A percentile compares a stretch with the other conserved stretches of the same genome.
Evolutionary conservation across 495 filamentous ascomycete species (phyloP).

Genomic region (Lasiosphaeriaceae sp.): DNA sequence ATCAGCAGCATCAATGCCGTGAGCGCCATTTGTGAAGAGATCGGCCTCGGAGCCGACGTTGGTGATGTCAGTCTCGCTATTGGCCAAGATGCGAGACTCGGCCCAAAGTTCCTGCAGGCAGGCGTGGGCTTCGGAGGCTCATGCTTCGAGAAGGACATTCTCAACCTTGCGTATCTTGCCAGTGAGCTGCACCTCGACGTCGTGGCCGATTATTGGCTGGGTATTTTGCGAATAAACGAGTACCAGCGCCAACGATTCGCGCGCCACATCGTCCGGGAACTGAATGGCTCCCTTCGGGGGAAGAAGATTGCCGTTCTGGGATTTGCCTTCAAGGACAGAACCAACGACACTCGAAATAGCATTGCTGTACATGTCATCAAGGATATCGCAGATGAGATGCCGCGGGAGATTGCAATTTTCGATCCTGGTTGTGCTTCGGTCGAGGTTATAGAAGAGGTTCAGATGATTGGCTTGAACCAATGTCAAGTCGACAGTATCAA

Average conservation of each 20-base stretch:
- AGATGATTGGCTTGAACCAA: conserved; percentile 28
- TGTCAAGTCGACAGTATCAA: conserved; percentile 36
- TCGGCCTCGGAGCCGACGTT: conserved; percentile 62
- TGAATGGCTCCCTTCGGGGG: conserved; percentile 64
- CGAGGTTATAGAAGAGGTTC: conserved; percentile 40
- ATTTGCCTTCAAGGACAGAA: conserved; percentile 80
- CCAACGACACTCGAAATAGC: conserved; percentile 71
- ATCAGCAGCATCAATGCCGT: conserved; percentile 83
- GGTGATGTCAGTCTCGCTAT: conserved; percentile 67
- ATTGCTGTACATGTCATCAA: conserved; percentile 66
- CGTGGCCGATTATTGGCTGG: conserved; percentile 72
- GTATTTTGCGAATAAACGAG: conserved; percentile 73
- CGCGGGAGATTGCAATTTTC: conserved; percentile 65
- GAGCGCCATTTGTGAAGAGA: conserved; percentile 73
- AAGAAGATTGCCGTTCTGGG: conserved; percentile 75
- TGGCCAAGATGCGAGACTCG: conserved; percentile 68
- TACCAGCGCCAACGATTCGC: conserved; percentile 68
- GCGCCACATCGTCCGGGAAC: conserved; percentile 56
- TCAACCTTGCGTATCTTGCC: conserved; percentile 70
- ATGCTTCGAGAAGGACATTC: conserved; percentile 80
- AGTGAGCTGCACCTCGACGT: conserved; percentile 65
- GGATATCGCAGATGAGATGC: conserved; percentile 58
- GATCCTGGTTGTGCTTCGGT: conserved; percentile 60
- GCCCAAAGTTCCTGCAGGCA: conserved; percentile 70
- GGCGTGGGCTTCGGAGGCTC: conserved; percentile 77